Conservation (phyloP, 2,329 filamentous ascomycete genomes). For the Gremmenia infestans region DNA sequence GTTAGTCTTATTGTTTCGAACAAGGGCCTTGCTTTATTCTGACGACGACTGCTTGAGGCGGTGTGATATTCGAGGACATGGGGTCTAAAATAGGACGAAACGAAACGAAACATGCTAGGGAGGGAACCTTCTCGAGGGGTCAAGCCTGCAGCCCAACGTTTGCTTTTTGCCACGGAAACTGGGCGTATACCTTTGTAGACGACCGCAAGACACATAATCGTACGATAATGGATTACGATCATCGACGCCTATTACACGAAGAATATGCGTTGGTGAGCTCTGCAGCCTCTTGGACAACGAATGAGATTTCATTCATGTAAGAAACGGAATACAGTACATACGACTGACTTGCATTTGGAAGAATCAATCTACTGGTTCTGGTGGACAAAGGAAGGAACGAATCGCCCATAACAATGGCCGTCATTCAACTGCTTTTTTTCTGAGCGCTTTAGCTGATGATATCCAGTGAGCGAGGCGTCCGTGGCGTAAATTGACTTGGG, state of each 20-base stretch:
- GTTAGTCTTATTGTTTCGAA: not conserved
- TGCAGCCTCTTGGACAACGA: too few relatives aligned
- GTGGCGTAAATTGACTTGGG: not conserved
- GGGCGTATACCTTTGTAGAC: not conserved
- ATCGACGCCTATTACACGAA: not conserved
- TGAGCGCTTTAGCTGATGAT: not conserved
- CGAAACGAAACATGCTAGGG: not conserved
- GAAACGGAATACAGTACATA: too few relatives aligned
- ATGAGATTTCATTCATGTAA: too few relatives aligned
- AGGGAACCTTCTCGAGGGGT: not conserved
- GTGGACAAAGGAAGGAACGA: not conserved
- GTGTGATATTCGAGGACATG: not conserved
- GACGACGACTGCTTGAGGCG: too few relatives aligned
- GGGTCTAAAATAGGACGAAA: not conserved
- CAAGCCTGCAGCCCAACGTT: not conserved
- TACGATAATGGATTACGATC: not conserved
- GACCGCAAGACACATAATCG: not conserved
- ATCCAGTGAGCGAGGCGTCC: not conserved
- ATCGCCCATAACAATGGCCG: not conserved
- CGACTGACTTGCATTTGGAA: not conserved
- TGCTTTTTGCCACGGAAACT: not conserved
- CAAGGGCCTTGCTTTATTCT: too few relatives aligned
- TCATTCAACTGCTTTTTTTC: not conserved
- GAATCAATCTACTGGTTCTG: not conserved
- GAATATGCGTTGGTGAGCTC: too few relatives aligned